Base-by-base conservation (phyloP, 352 stramenopile species). In the Pythium folliculosum region DNA sequence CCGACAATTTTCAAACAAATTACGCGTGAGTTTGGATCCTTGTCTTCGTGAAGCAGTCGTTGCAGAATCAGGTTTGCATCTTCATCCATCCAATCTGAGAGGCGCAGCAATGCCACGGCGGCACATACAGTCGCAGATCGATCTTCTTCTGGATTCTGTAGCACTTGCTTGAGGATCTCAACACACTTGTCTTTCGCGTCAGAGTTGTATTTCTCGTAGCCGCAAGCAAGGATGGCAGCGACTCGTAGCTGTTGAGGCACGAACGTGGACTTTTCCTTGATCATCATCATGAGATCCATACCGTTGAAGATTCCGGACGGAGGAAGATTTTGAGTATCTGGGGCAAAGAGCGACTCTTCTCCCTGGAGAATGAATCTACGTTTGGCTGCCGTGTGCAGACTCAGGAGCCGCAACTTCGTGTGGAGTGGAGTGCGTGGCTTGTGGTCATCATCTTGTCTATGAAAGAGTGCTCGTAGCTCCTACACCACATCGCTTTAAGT, bases 51-150 rank as follows among this genome's bases (percentile, higher is more conserved):
- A 13, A 96, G 72, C 3, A 96, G 59, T 25, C 80, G 69, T 53
- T 96, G 88, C 21, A 96, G 74, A 62, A 92, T 75, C 19, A 94
- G 32, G 52, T 92, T 94, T 1, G 88, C 82, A 60, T 88, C 78
- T 80, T 96, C 86, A 51, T 96, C 79, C 82, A 94, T 96, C 86
- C 86, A 96, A 45, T 96, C 82, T 0, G 84, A 92, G 9, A 91
- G 45, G 5, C 83, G 78, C 3, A 96, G 58, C 13, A 94, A 65
- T 4, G 86, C 86, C 10, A 96, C 87, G 10, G 88, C 86, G 30
- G 86, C 80, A 45, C 86, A 92, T 4, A 94, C 86, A 13, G 78
- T 75, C 0, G 90, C 74, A 0, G 84, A 91, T 44, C 89, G 78
- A 38, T 95, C 87, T 71, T 91, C 83, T 1, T 82, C 73, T 3